Evolutionary conservation across 805 yeast species (phyloP), one percentile per base, ranked within the genome.

Genomic region (Vanderwaltozyma polyspora): DNA sequence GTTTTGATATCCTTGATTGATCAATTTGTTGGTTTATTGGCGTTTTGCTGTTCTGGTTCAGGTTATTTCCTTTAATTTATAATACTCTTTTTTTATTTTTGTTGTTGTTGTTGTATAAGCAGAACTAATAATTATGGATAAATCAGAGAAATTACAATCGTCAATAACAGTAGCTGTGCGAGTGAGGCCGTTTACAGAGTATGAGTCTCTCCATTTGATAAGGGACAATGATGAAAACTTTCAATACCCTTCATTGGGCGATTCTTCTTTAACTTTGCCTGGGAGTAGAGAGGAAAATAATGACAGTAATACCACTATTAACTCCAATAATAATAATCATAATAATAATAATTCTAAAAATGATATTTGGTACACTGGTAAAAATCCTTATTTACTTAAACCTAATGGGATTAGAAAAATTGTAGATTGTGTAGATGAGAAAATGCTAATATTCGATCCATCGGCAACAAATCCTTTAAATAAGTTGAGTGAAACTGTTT

Each of bases 371-470:
- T 28, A 13, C 16, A 16, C 28, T 15, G 16, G 15, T 5, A 6
- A 23, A n/a, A 15, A 16, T 16, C 16, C 19, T 12, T 7, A 7
- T 3, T 22, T 23, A 7, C 12, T 28, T 3, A 39, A 39, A 9
- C 77, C 74, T 5, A 54, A 59, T 28, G 79, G 82, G 0, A 62
- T 83, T 18, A 63, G 91, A 36, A 79, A 77, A 45, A 70, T 84
- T 22, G 69, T 86, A 17, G 74, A 79, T 38, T 86, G 82, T 19
- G 87, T 82, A 2, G 94, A 84, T 60, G 91, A 82, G 45, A 64
- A 74, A 39, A 83, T 84, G 93, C 64, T 85, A 36, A 74, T 85
- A 7, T 85, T 85, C 54, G 95, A 85, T 58, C 95, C 95, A 0
- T 74, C 81, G 3, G 83, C 77, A 31, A 65, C 72, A 14, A 79